phyloP scores from a whole-genome alignment of 148 eudicot genomes.

The Rhododendron kiyosumense region DNA sequence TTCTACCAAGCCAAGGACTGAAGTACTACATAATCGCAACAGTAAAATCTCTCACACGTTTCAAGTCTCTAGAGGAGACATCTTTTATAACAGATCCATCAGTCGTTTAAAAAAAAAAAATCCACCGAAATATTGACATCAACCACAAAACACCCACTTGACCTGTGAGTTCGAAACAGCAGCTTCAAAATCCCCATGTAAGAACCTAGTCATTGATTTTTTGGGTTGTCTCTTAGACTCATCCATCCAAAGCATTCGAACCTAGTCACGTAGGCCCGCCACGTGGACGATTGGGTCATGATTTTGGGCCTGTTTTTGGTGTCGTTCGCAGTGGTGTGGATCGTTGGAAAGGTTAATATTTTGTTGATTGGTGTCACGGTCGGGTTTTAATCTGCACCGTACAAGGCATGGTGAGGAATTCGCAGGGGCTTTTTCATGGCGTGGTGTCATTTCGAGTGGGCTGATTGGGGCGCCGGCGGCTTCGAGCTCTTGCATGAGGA shows the following conservation, averaged over 20 bases:
- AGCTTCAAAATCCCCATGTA: constrained; percentile 93
- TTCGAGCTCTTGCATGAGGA: too few species aligned
- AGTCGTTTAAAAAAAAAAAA: constrained; percentile 32
- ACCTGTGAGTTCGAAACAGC: constrained; percentile 69
- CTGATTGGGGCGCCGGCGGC: too few species aligned
- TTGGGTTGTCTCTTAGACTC: constrained; percentile 57
- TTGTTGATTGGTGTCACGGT: too few species aligned
- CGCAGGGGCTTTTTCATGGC: too few species aligned
- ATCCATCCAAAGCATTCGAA: constrained; percentile 95
- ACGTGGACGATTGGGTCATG: too few species aligned
- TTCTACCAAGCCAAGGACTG: constrained; percentile 96
- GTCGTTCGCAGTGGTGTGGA: too few species aligned
- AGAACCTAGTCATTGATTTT: constrained; percentile 49
- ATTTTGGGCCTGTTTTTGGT: too few species aligned
- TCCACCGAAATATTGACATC: constrained; percentile 67
- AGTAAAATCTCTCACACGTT: constrained; percentile 71
- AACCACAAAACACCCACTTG: constrained; percentile 81
- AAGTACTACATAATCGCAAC: constrained; percentile 76
- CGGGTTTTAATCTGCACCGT: too few species aligned
- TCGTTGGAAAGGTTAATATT: too few species aligned
- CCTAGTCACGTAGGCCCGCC: too few species aligned
- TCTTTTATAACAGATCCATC: constrained; percentile 54
- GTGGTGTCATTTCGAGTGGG: too few species aligned
- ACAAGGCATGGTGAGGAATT: too few species aligned
- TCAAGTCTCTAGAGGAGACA: constrained; percentile 60